Evolutionary conservation across 805 yeast species (phyloP), one percentile per base, ranked within the genome.

Genomic region (Kodamaea neixiangensis): DNA sequence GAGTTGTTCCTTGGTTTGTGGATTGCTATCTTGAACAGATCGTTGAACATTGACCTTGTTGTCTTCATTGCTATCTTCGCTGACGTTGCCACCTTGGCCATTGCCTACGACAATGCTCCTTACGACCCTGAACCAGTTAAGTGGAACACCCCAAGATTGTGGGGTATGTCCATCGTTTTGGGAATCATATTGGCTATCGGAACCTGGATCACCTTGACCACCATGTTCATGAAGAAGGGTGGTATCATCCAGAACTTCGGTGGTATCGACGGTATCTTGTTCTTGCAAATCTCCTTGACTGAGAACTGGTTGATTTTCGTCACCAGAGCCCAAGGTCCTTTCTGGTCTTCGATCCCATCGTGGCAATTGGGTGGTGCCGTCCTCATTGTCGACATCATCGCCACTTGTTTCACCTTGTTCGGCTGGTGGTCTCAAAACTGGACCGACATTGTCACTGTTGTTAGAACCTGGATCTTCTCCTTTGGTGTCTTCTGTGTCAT

Each of bases 371-470:
- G 94, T 65, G 96, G 96, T 79, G 97, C 97, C 66, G 97, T 90
- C 65, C 80, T 89, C 70, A 76, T 76, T 69, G 97, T 90, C 70
- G 97, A 90, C 76, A 76, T 90, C 80, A 76, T 91, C 65, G 96
- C 97, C 61, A 91, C 97, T 57, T 81, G 88, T 83, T 91, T 90
- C 85, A 78, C 90, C 66, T 75, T 90, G 69, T 91, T 89, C 85
- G 97, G 97, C 65, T 91, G 96, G 97, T 90, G 96, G 93, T 87
- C 96, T 61, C 96, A 89, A 77, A 91, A 91, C 85, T 89, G 94
- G 91, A 91, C 93, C 72, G 96, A 93, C 77, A 86, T 91, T 63
- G 97, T 91, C 63, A 85, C 97, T 52, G 96, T 91, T 71, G 92
- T 86, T 72, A 87, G 97, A 82, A 83, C 87, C 76, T 91, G 94